Evolutionary conservation across 2,329 filamentous ascomycete genomes (phyloP).

Genomic region (Polytolypa hystricis): DNA sequence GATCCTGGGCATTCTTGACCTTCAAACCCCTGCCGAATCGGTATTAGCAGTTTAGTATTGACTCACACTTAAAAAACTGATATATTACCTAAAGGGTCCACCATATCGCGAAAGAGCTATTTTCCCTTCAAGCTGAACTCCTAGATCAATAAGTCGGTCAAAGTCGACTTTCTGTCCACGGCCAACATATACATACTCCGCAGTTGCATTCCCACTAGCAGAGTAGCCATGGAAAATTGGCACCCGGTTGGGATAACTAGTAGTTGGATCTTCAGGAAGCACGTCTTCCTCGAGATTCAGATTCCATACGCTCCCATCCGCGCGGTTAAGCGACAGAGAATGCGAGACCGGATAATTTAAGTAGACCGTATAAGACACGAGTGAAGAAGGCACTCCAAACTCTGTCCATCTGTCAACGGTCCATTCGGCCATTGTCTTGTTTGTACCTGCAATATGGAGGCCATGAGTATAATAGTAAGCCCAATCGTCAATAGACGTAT

Average conservation of each 20-base stretch:
- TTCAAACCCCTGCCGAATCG: conserved; percentile 30
- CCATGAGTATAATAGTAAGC: conserved; percentile 22
- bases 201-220: conserved; percentile 34
- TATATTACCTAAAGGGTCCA: conserved; percentile 25
- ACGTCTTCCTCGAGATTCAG: conserved; percentile 15
- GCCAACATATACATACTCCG: conserved; percentile 39
- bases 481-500: conserved; percentile 18
- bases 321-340: conserved; percentile 13
- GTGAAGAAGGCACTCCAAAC: conserved; percentile 15
- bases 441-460: conserved; percentile 21
- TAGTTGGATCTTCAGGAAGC: conserved; percentile 15
- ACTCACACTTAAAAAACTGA: no score
- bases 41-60: no score
- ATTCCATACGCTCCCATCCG: conserved; percentile 15
- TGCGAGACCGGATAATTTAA: conserved; percentile 21
- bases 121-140: conserved; percentile 36
- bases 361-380: conserved; percentile 19
- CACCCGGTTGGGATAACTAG: conserved; percentile 24
- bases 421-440: conserved; percentile 20
- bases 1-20: conserved; percentile 37
- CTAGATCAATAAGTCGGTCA: conserved; percentile 29
- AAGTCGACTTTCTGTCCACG: conserved; percentile 34
- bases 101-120: conserved; percentile 39
- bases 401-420: conserved; percentile 22
- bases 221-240: conserved; percentile 40